These are phyloP conservation scores for Mortierella sp. DNA, from an alignment of 371 early-diverging fungal species.

Conservation along the genomic window DNA sequence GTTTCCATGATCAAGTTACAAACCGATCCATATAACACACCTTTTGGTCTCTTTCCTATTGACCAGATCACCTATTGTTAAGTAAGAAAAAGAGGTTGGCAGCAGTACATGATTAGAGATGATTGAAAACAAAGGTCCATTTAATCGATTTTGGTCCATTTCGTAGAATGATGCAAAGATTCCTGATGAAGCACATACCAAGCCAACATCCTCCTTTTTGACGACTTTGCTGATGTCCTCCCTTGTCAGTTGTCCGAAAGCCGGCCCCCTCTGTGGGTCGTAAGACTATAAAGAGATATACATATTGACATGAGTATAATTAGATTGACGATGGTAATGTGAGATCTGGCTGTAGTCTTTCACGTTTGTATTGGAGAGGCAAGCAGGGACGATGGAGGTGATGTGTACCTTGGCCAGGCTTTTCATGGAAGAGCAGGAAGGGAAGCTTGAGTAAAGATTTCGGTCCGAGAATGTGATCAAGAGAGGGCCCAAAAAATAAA, in stretches of 20 bases:
- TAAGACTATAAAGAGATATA: constrained; percentile 19
- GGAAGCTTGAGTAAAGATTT: neutral
- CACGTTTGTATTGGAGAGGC: neutral
- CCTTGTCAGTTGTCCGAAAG: constrained; percentile 71
- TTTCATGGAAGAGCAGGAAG: constrained; percentile 34
- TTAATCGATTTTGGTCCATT: constrained; percentile 24
- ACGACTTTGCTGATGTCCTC: constrained; percentile 71
- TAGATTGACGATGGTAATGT: no score
- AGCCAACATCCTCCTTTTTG: constrained; percentile 59
- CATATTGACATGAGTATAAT: no score
- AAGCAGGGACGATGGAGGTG: neutral
- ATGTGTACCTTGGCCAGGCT: constrained; percentile 48
- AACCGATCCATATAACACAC: constrained; percentile 8
- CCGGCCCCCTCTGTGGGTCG: constrained; percentile 52
- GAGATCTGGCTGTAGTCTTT: no score
- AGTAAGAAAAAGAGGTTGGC: neutral
- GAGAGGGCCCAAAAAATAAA: neutral
- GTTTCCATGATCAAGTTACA: neutral
- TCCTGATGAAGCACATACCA: constrained; percentile 16
- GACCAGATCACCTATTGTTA: constrained; percentile 30
- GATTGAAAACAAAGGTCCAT: constrained; percentile 3
- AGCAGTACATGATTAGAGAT: neutral
- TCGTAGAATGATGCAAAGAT: neutral
- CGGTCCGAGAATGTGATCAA: neutral
- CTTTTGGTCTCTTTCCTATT: constrained; percentile 39